Base-by-base conservation (phyloP, 768 basidiomycete genomes). In the Tricholoma furcatifolium region DNA sequence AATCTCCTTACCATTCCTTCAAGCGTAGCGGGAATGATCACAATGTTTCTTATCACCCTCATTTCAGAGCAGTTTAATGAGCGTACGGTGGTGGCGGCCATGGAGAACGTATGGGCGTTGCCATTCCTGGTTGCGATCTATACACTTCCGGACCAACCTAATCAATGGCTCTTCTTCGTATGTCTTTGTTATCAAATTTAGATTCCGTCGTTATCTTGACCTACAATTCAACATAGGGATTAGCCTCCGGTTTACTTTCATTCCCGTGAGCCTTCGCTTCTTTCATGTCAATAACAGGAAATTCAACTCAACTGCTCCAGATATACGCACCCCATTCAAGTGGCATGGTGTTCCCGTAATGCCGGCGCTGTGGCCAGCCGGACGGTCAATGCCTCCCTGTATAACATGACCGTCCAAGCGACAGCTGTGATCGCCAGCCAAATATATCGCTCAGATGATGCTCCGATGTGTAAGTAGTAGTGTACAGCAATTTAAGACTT, bases 1-100 rank as follows among this genome's bases (percentile, higher is more conserved):
- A 87, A 85, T 62, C 67, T 87, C 32, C 68, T 87, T 21, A 77
- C 75, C 4, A 85, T 87, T 50, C 85, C 84, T 0, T 77, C 74
- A 1, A 73, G 73, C 2, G 73, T 80, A 9, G 66, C 74, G 0
- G 78, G 77, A 6, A 82, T 84, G 39, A 42, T 83, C 18, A 75
- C 73, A 7, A 83, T 83, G 75, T 73, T 80, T 30, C 53, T 63
- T 21, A 70, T 84, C 35, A 74, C 81, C 0, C 58, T 80, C 27
- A 50, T 80, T 11, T 83, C 83, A 2, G 82, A 84, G 53, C 64
- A 65, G 2, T 65, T 85, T 20, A 70, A 82, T 56, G 79, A 83
- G 17, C 72, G 84, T n/a, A 68, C 81, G 2, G 66, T 79, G 23
- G 74, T 83, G 14, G 69, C 84, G 0, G 78, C 81, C 73, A 62